These are phyloP conservation scores for Zygotorulaspora danielsina DNA, from an alignment of 805 yeast species.

Conservation along the genomic window DNA sequence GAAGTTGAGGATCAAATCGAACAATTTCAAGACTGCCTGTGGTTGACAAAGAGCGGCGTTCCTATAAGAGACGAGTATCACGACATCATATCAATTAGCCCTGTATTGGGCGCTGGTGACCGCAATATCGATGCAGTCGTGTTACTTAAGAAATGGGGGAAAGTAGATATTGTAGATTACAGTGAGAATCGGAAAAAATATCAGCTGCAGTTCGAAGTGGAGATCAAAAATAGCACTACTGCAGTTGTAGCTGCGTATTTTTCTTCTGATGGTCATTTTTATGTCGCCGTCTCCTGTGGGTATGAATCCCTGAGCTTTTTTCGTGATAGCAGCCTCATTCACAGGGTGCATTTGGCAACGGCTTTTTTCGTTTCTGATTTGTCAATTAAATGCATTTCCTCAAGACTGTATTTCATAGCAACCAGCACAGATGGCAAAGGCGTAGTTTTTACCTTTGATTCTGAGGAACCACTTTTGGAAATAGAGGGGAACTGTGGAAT, in stretches of 20 bases:
- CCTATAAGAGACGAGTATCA: slow-evolving; percentile 3
- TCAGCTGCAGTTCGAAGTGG: neutral
- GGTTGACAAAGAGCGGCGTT: slow-evolving; percentile 5
- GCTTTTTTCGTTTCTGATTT: slow-evolving; percentile 8
- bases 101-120: neutral
- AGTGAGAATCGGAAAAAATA: neutral
- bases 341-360: neutral
- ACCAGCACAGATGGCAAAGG: slow-evolving; percentile 11
- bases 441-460: slow-evolving; percentile 1
- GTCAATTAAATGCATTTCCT: neutral
- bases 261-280: neutral
- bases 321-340: neutral
- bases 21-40: slow-evolving; percentile 3
- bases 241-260: slow-evolving; percentile 7
- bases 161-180: slow-evolving; percentile 2
- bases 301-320: slow-evolving; percentile 2
- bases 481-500: slow-evolving; percentile 1
- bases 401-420: neutral
- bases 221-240: neutral
- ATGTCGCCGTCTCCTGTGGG: slow-evolving; percentile 4
- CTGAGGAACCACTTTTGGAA: slow-evolving; percentile 5
- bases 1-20: neutral
- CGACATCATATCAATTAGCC: slow-evolving; percentile 1
- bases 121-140: neutral
- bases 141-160: slow-evolving; percentile 4